Evolutionary conservation across 2,329 filamentous ascomycete genomes (phyloP), one percentile per base, ranked within the genome.

Genomic region (Epichloe bromicola): DNA sequence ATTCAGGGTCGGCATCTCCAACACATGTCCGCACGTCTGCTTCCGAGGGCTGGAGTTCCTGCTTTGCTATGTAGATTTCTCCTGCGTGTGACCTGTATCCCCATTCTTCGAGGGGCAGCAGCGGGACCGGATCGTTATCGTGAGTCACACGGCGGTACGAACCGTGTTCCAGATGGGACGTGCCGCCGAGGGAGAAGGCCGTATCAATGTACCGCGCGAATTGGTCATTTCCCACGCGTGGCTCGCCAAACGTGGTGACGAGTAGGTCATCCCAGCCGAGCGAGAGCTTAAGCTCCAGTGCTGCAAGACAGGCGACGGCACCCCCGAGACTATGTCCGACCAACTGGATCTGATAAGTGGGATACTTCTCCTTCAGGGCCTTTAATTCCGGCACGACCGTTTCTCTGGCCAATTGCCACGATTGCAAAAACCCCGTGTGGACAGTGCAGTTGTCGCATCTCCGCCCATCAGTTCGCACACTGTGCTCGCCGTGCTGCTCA

Each of bases 321-420:
- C 93, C 93, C 93, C 93, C 93, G 0, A 98, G 79, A 48, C 87
- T 95, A 65, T 98, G 93, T 0, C 93, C 93, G 7, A 95, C 81
- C 3, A 98, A 73, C 23, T 85, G 82, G 14, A 97, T 70, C 40
- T 80, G 71, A 60, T 94, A 91, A 23, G 78, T 70, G 0, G 86
- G 86, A 61, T 91, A 78, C 41, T 76, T 69, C 15, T 71, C 64
- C 23, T 76, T 71, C 5, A 87, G 71, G 5, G 70, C 67, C 50
- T 79, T 70, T 4, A 98, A 69, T 30, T 82, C 71, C 0, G 84
- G 78, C 15, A 95, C 65, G 30, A 98, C 79, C 2, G 76, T 69
- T 33, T 75, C 70, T 46, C 88, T 79, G 0, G 90, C 86, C 61
- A 83, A 81, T 48, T 76, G 72, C 91, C 93, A 98, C 0, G 88